Conservation (phyloP, 2,329 filamentous ascomycete species). For the Diaporthe longicolla region DNA sequence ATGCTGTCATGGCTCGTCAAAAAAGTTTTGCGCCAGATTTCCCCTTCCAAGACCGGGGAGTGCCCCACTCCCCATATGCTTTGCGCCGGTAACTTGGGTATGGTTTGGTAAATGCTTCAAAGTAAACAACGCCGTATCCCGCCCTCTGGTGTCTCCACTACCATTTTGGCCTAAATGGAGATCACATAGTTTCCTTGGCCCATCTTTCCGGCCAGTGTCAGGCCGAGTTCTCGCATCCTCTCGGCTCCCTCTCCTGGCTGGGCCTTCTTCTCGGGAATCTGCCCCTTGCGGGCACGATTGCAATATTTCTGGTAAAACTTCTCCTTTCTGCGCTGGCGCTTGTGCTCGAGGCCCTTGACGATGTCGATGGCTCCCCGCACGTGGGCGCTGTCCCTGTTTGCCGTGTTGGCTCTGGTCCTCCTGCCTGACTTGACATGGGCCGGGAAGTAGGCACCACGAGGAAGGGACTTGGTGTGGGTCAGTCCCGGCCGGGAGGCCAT, state of each 20-base stretch:
- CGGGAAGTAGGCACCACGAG: slow-evolving; percentile 81
- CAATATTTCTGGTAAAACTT: slow-evolving; percentile 93
- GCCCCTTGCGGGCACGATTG: slow-evolving; percentile 81
- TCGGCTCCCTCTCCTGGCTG: slow-evolving; percentile 90
- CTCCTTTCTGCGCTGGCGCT: slow-evolving; percentile 91
- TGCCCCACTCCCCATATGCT: slow-evolving; percentile 35
- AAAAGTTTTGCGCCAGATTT: slow-evolving; percentile 40
- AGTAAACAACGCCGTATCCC: slow-evolving; percentile 32
- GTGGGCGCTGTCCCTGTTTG: slow-evolving; percentile 68
- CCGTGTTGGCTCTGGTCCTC: slow-evolving; percentile 48
- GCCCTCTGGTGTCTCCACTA: slow-evolving; percentile 1
- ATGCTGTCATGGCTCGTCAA: slow-evolving; percentile 47
- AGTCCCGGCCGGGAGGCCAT: slow-evolving; percentile 74
- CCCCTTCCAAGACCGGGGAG: slow-evolving; percentile 44
- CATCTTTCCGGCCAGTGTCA: slow-evolving; percentile 86
- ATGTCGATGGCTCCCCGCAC: slow-evolving; percentile 97
- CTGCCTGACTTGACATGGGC: slow-evolving; percentile 61
- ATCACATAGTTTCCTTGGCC: slow-evolving; percentile 83
- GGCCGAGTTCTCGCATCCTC: slow-evolving; percentile 91
- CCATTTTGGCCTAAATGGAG: slow-evolving; percentile 69
- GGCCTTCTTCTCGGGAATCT: slow-evolving; percentile 74
- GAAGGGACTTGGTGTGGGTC: slow-evolving; percentile 88
- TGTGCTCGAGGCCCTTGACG: slow-evolving; percentile 94
- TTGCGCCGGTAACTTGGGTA: slow-evolving; percentile 41
- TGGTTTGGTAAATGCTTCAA: slow-evolving; percentile 27